Evolutionary conservation across 139 green algal species (phyloP).

Genomic region (Monoraphidium neglectum): DNA sequence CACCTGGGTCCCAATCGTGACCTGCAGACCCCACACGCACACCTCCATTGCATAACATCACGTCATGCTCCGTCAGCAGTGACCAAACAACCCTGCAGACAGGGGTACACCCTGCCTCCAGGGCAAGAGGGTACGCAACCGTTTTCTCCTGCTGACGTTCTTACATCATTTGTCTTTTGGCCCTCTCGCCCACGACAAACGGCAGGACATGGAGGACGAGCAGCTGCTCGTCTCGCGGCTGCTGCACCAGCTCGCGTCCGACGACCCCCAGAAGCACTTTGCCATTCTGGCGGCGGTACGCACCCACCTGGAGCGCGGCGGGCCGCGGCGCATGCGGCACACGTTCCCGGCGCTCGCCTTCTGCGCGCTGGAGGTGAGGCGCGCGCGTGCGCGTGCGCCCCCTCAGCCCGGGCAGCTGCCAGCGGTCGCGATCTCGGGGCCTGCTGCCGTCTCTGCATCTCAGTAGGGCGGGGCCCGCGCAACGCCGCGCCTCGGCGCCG

Average conservation of each 20-base stretch:
- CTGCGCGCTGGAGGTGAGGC: slow-evolving; percentile 59
- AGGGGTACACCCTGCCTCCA: too few relatives aligned
- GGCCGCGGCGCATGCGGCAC: slow-evolving; percentile 65
- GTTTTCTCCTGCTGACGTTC: too few relatives aligned
- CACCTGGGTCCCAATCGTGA: too few relatives aligned
- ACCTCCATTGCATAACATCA: too few relatives aligned
- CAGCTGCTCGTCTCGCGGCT: slow-evolving; percentile 88
- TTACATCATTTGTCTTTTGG: not conserved
- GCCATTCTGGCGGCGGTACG: slow-evolving; percentile 66
- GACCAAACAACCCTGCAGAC: not conserved
- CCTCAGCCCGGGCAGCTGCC: too few relatives aligned
- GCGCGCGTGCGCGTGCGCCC: too few relatives aligned
- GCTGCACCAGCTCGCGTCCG: slow-evolving; percentile 76
- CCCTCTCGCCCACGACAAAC: not conserved
- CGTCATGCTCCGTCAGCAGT: too few relatives aligned
- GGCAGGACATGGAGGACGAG: slow-evolving; percentile 87
- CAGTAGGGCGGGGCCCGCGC: too few relatives aligned
- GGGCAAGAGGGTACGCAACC: too few relatives aligned
- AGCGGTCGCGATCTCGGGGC: slow-evolving; percentile 1
- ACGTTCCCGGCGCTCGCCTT: slow-evolving; percentile 86
- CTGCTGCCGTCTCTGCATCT: too few relatives aligned
- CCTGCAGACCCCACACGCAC: not conserved
- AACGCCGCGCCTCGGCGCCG: too few relatives aligned
- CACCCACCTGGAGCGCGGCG: slow-evolving; percentile 65
- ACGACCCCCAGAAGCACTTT: slow-evolving; percentile 65